Base-by-base conservation (phyloP, 2,329 filamentous ascomycete species). In the Fusarium sp. region DNA sequence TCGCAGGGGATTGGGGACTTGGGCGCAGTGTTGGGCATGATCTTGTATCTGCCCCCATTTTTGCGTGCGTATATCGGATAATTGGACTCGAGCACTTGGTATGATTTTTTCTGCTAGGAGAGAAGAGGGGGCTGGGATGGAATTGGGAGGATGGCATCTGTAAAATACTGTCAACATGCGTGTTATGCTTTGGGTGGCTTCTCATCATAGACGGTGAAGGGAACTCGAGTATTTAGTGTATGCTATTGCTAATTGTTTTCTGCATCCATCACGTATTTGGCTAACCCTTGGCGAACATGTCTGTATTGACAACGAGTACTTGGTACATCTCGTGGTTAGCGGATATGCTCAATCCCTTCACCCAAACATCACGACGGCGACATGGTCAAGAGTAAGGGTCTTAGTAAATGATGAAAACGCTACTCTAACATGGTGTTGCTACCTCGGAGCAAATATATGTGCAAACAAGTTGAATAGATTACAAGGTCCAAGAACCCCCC, bases 91-190 rank as follows among this genome's bases (percentile, higher is more conserved):
- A 62, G 62, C 39, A 52, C 26, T 40, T 57, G 50, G 48, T 67
- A 47, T 66, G 57, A 46, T 67, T 64, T 64, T 64, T 61, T 61
- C n/a, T 54, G 38, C 54, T 58, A 32, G 44, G 53, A 57, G 67
- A 59, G 59, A 71, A 53, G 55, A 67, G 66, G 56, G 66, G 53
- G 59, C 38, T 38, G 55, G 69, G 55, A 58, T 11, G 59, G 29
- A 51, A 69, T 49, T 64, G 57, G 72, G 42, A 52, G 61, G 65
- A 65, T 70, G 70, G 68, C 72, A 75, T 76, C 77, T 76, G 81
- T 83, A 83, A 77, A 82, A 80, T 82, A 82, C 76, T 81, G 75
- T 75, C 76, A 79, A 78, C 76, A 75, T 73, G 75, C 73, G 74
- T 73, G 77, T 78, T 70, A 72, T 68, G 66, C 72, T 74, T 73